Conservation (phyloP, 306 rosid species). For the Echinosophora koreensis region DNA sequence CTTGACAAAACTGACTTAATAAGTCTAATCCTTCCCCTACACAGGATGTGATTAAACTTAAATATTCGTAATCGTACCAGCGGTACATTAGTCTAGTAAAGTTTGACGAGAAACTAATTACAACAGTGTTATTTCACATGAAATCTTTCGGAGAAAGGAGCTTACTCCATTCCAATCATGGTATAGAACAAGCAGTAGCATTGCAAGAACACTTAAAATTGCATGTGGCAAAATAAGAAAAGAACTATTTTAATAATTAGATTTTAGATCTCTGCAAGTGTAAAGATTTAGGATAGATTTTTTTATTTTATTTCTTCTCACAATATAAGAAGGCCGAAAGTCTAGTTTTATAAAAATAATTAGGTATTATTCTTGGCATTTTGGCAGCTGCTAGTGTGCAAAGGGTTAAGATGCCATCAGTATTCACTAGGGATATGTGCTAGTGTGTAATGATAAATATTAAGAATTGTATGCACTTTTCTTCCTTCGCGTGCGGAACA, state of each 20-base stretch:
- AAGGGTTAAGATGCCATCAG: neutral
- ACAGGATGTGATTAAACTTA: too few relatives aligned
- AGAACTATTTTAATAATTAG: neutral
- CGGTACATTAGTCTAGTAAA: too few relatives aligned
- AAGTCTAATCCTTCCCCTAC: too few relatives aligned
- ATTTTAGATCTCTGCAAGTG: neutral
- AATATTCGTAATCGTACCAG: too few relatives aligned
- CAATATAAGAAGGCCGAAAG: neutral
- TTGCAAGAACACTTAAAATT: too few relatives aligned
- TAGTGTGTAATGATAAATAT: too few relatives aligned
- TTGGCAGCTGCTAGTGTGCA: neutral
- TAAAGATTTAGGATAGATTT: too few relatives aligned
- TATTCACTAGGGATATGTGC: neutral
- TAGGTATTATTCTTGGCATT: neutral
- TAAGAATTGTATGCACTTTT: neutral
- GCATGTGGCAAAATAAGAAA: neutral
- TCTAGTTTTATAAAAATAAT: neutral
- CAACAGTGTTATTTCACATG: too few relatives aligned
- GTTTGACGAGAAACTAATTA: too few relatives aligned
- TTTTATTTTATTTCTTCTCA: neutral
- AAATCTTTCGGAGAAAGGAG: too few relatives aligned
- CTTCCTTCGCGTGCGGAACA: conserved; percentile 49
- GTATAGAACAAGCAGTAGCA: neutral
- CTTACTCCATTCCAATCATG: too few relatives aligned
- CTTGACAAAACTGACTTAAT: too few relatives aligned